These are phyloP conservation scores for Hylodesmum podocarpum DNA, from an alignment of 306 rosid genomes.

Conservation along the genomic window DNA sequence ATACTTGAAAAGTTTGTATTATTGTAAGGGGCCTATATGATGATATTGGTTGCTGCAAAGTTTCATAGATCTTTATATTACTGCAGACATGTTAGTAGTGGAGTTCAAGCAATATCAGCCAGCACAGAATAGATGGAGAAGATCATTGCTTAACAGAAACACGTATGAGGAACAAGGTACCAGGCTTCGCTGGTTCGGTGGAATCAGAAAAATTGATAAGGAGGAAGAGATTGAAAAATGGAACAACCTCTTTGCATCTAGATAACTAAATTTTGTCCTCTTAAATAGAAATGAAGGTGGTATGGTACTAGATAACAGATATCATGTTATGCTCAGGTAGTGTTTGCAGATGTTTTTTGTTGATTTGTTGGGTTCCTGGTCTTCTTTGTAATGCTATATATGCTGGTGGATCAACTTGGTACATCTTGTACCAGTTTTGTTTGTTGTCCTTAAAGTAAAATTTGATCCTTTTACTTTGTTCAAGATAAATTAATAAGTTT, in stretches of 20 bases:
- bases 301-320: too few relatives aligned
- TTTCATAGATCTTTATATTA: not conserved
- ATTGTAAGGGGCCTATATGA: too few relatives aligned
- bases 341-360: too few relatives aligned
- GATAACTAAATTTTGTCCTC: not conserved
- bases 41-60: not conserved
- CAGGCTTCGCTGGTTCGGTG: slow-evolving; percentile 4
- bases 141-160: slow-evolving; percentile 39
- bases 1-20: too few relatives aligned
- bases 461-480: too few relatives aligned
- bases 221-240: slow-evolving; percentile 30
- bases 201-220: slow-evolving; percentile 23
- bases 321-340: too few relatives aligned
- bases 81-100: slow-evolving; percentile 28
- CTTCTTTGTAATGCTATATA: too few relatives aligned
- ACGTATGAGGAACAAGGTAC: slow-evolving; percentile 4
- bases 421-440: too few relatives aligned
- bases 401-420: too few relatives aligned
- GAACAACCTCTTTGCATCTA: slow-evolving; percentile 1
- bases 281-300: too few relatives aligned
- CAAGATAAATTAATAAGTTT: not conserved
- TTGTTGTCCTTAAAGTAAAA: too few relatives aligned
- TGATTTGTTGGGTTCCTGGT: too few relatives aligned
- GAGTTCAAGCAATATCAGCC: slow-evolving; percentile 23
- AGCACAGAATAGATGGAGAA: slow-evolving; percentile 40